Percentiles rank a stretch among this genome's conserved stretches.
These are phyloP conservation scores for Populus deltoides DNA, from an alignment of 345 rosid species.

Conservation along the genomic window DNA sequence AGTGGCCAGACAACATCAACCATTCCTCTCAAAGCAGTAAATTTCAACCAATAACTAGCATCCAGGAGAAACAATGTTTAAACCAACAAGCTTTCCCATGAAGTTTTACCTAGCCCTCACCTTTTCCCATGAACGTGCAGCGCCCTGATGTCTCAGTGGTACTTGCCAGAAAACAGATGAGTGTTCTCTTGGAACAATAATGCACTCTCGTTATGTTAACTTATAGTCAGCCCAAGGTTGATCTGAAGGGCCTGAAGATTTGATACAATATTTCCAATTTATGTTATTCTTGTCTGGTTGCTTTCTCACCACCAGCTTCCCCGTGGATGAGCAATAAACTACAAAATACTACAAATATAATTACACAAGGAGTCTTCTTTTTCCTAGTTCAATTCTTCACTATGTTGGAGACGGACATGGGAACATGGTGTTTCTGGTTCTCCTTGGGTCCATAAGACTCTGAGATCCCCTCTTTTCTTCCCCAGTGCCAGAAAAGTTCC, in stretches of 20 bases:
- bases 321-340: background rate
- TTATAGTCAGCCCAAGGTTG: background rate
- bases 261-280: background rate
- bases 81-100: background rate
- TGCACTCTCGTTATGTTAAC: background rate
- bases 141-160: background rate
- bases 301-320: conserved; percentile 8
- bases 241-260: background rate
- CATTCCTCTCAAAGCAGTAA: background rate
- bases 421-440: conserved; percentile 25
- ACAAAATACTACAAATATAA: background rate
- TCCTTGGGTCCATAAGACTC: conserved; percentile 21
- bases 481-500: conserved; percentile 33
- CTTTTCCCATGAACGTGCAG: background rate
- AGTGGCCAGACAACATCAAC: background rate
- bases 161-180: background rate
- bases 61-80: background rate
- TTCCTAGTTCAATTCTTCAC: conserved; percentile 10
- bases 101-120: background rate
- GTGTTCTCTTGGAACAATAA: background rate
- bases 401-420: conserved; percentile 17
- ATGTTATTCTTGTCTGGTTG: conserved; percentile 2
- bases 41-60: too few species aligned
- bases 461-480: conserved; percentile 28
- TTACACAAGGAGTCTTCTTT: background rate